Percentiles rank a stretch among this genome's conserved stretches.
phyloP scores from a whole-genome alignment of 2,329 filamentous ascomycete genomes.

The Penicillium digitatum region DNA sequence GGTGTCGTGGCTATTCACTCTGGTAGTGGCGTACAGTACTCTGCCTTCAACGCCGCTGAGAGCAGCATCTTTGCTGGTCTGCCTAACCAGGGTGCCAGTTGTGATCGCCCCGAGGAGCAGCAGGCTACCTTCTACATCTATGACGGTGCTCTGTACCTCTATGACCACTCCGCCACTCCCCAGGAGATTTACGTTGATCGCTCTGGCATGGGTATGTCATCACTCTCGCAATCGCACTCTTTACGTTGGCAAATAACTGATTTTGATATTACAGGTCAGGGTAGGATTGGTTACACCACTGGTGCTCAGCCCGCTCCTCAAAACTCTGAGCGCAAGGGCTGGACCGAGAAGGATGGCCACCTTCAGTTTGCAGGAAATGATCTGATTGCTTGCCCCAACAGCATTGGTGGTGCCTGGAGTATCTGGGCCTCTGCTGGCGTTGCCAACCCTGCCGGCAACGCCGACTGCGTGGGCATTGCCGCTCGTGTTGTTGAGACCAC shows the following conservation, averaged over 20 bases:
- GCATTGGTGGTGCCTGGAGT: slow-evolving; percentile 43
- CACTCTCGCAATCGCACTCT: background rate
- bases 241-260: background rate
- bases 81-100: slow-evolving; percentile 48
- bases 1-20: slow-evolving; percentile 51
- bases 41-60: slow-evolving; percentile 44
- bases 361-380: slow-evolving; percentile 46
- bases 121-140: slow-evolving; percentile 52
- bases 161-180: slow-evolving; percentile 40
- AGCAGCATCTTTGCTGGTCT: slow-evolving; percentile 47
- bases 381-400: slow-evolving; percentile 54
- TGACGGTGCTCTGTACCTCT: slow-evolving; percentile 50
- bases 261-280: slow-evolving; percentile 43
- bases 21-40: slow-evolving; percentile 49
- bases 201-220: slow-evolving; percentile 55
- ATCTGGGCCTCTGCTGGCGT: slow-evolving; percentile 31
- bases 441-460: slow-evolving; percentile 30
- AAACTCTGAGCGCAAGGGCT: slow-evolving; percentile 49
- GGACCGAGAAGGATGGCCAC: slow-evolving; percentile 44
- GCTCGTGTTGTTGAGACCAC: slow-evolving; percentile 24
- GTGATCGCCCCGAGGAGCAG: slow-evolving; percentile 38
- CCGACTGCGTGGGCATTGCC: slow-evolving; percentile 34
- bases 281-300: slow-evolving; percentile 52
- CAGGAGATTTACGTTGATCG: slow-evolving; percentile 55
- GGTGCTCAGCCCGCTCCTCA: slow-evolving; percentile 39